phyloP scores from a whole-genome alignment of 805 yeast species.

The Wickerhamia fluorescens region DNA sequence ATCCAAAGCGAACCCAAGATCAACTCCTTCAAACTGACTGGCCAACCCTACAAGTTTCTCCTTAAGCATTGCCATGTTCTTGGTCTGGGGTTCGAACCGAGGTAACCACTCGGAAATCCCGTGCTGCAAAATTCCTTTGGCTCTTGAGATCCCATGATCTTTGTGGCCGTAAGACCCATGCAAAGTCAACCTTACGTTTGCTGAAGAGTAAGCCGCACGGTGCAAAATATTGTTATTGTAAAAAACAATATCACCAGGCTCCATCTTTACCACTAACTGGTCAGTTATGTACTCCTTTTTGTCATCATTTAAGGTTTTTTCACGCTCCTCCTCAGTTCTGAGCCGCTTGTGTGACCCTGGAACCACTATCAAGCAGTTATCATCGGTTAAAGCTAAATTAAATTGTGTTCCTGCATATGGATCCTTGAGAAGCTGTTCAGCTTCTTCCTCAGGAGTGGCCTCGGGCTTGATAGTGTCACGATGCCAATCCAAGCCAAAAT shows the following conservation, averaged over 20 bases:
- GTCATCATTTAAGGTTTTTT: slow-evolving; percentile 26
- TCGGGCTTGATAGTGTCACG: slow-evolving; percentile 45
- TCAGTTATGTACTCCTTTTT: slow-evolving; percentile 30
- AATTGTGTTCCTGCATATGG: slow-evolving; percentile 46
- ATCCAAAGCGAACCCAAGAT: slow-evolving; percentile 33
- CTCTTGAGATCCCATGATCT: slow-evolving; percentile 35
- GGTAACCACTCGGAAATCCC: slow-evolving; percentile 45
- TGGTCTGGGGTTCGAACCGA: slow-evolving; percentile 22
- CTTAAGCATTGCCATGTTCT: slow-evolving; percentile 21
- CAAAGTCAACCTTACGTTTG: slow-evolving; percentile 35
- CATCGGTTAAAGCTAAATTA: slow-evolving; percentile 42
- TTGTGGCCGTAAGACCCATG: slow-evolving; percentile 47
- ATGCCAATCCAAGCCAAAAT: slow-evolving; percentile 50
- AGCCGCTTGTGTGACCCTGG: slow-evolving; percentile 42
- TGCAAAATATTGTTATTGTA: slow-evolving; percentile 46
- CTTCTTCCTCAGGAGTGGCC: slow-evolving; percentile 39
- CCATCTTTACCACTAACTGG: slow-evolving; percentile 33
- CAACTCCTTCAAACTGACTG: slow-evolving; percentile 22
- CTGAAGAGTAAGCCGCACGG: slow-evolving; percentile 36
- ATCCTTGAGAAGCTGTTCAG: slow-evolving; percentile 25
- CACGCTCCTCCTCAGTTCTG: slow-evolving; percentile 39
- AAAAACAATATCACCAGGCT: slow-evolving; percentile 46
- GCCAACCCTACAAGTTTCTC: slow-evolving; percentile 23
- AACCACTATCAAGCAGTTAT: slow-evolving; percentile 40
- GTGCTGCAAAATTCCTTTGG: slow-evolving; percentile 47